Base-by-base conservation (phyloP, 2,329 filamentous ascomycete species). In the Phyllosticta capitalensis region DNA sequence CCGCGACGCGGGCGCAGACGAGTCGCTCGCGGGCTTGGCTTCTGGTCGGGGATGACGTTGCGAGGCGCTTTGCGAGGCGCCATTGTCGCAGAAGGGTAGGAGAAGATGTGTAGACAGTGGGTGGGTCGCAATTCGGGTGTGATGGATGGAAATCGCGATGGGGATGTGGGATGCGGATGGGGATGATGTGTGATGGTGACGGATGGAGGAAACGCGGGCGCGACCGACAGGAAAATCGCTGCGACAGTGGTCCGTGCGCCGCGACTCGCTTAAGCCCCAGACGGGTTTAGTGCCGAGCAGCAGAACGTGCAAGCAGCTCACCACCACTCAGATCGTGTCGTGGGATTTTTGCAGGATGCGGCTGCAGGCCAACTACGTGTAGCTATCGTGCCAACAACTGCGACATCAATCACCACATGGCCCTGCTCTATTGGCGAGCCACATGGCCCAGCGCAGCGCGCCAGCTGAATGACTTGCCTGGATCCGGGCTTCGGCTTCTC, bases 1-100 rank as follows among this genome's bases (percentile, higher is more conserved):
- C 30, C 51, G 28, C 33, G 20, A 52, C 33, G 9, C 30, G 55
- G 9, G 48, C 26, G 20, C 28, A 21, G n/a, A 52, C 56, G 30
- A 7, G 51, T 54, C 17, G n/a, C 30, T 21, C 19, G 19, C 57
- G 24, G 52, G 57, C 45, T 55, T 22, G 3, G 52, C 50, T 17
- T 52, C 30, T 24, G 33, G 53, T 17, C 52, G 26, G 3, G 52
- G n/a, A n/a, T 33, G 7, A 28, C 52, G 50, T 52, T 52, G 9
- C 52, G 45, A 20, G 52, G 58, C 48, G 58, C 58, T 52, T 52
- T 52, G 9, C 52, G 45, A 20, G 52, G 58, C 48, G 58, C 58
- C 58, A 59, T 59, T 3, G 24, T 52, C 52, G 3, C 1, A 45
- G 14, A 45, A 21, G 12, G 52, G 51, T 59, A 53, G 10, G 24